Percentiles rank a stretch among this genome's conserved stretches.
phyloP scores from a whole-genome alignment of 352 stramenopile genomes.

The Globisporangium emineosum region DNA sequence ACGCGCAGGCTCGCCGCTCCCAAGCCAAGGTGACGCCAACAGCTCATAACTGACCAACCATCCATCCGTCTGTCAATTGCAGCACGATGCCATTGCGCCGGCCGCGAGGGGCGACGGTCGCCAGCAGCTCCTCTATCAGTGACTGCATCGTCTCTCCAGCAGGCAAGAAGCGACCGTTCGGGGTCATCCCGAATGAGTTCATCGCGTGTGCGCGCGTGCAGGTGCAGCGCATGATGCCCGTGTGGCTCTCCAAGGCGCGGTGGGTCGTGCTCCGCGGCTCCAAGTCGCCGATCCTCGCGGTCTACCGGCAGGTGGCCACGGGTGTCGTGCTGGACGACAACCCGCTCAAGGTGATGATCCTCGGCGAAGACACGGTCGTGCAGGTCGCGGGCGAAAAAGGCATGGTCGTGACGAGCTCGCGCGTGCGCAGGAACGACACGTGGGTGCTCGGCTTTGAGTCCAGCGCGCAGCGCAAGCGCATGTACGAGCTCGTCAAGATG shows the following conservation, averaged over 20 bases:
- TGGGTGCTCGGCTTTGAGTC: conserved; percentile 49
- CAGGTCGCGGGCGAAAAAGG: conserved; percentile 37
- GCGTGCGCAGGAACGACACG: conserved; percentile 53
- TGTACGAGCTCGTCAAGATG: conserved; percentile 47
- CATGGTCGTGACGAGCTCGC: conserved; percentile 48
- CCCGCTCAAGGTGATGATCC: conserved; percentile 48
- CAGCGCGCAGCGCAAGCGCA: conserved; percentile 33
- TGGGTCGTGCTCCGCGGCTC: conserved; percentile 62
- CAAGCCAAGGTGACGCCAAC: too few relatives aligned
- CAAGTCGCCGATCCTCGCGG: conserved; percentile 53
- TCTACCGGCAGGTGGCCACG: conserved; percentile 33
- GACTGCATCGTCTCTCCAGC: not conserved
- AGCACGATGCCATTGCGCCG: conserved; percentile 2
- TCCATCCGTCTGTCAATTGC: not conserved
- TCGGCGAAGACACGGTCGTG: conserved; percentile 47
- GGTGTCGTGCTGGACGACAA: conserved; percentile 31
- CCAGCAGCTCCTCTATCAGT: not conserved
- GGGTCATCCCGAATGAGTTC: conserved; percentile 50
- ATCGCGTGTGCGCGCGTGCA: conserved; percentile 44
- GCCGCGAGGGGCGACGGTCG: not conserved
- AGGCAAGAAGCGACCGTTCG: conserved; percentile 19
- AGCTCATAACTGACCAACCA: not conserved
- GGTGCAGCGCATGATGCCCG: conserved; percentile 42
- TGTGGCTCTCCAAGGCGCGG: conserved; percentile 48
- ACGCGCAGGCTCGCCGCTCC: too few relatives aligned